Percentiles rank a stretch among this genome's conserved stretches.
phyloP scores from a whole-genome alignment of 192 early-diverging fungal species.

The Entomortierella beljakovae region DNA sequence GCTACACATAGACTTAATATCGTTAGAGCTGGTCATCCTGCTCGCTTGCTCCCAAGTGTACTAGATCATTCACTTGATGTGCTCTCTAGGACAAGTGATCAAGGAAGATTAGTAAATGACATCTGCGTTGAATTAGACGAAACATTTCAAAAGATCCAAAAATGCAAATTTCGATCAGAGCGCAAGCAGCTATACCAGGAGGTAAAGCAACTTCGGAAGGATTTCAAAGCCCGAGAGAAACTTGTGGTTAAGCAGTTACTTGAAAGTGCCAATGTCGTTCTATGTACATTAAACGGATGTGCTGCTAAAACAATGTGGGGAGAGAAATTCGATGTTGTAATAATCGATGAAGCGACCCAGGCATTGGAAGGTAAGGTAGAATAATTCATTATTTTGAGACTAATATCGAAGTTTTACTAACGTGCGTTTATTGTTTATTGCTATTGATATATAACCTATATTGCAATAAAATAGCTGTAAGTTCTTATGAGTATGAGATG shows the following conservation, averaged over 20 bases:
- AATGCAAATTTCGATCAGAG: constrained; percentile 73
- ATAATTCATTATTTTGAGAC: neutral
- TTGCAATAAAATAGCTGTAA: neutral
- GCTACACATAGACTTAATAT: constrained; percentile 68
- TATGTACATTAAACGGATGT: constrained; percentile 85
- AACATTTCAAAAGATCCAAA: constrained; percentile 67
- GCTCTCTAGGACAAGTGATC: constrained; percentile 72
- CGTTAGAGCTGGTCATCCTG: constrained; percentile 88
- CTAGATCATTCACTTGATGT: constrained; percentile 78
- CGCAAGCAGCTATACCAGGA: constrained; percentile 70
- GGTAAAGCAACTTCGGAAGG: constrained; percentile 75
- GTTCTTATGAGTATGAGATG: neutral
- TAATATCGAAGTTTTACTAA: too few species aligned
- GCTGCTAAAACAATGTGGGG: constrained; percentile 61
- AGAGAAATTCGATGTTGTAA: constrained; percentile 81
- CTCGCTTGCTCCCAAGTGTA: constrained; percentile 78
- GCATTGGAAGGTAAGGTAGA: constrained; percentile 68
- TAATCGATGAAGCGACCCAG: constrained; percentile 94
- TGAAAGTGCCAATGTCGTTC: constrained; percentile 71
- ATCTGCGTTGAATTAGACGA: constrained; percentile 82
- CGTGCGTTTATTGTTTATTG: too few species aligned
- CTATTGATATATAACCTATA: neutral
- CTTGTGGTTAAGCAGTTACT: constrained; percentile 72
- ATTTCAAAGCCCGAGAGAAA: constrained; percentile 76
- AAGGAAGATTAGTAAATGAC: constrained; percentile 79